Evolutionary conservation across 1,284 basidiomycete genomes (phyloP).

Genomic region (Leccinum fuscescens): DNA sequence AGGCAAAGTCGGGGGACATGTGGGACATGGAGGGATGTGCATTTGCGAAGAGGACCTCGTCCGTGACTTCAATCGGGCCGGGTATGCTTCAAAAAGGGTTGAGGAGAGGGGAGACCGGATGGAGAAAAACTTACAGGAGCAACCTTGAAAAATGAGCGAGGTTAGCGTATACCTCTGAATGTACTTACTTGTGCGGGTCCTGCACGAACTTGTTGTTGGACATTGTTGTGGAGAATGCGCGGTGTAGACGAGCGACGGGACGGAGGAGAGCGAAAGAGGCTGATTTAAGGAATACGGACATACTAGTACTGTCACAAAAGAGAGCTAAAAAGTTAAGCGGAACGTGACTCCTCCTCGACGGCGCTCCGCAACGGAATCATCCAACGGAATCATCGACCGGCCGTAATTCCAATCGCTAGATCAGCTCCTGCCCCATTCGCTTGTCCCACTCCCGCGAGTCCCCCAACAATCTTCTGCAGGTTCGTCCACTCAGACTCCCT

Average conservation of each 20-base stretch:
- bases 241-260: not conserved
- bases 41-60: slow-evolving; percentile 82
- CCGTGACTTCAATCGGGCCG: slow-evolving; percentile 79
- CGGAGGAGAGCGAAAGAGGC: not conserved
- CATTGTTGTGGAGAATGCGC: not conserved
- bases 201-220: slow-evolving; percentile 25
- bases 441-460: slow-evolving; percentile 56
- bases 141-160: slow-evolving; percentile 41
- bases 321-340: not conserved
- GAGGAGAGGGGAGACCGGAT: not conserved
- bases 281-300: not conserved
- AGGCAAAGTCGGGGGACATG: slow-evolving; percentile 87
- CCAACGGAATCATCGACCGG: slow-evolving; percentile 43
- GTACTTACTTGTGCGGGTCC: slow-evolving; percentile 61
- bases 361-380: slow-evolving; percentile 29
- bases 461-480: slow-evolving; percentile 77
- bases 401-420: slow-evolving; percentile 42
- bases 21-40: slow-evolving; percentile 89
- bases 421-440: slow-evolving; percentile 49
- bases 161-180: too few species aligned
- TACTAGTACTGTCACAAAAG: not conserved
- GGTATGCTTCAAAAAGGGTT: slow-evolving; percentile 55
- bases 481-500: slow-evolving; percentile 88
- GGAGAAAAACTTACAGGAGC: slow-evolving; percentile 51
- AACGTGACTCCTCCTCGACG: not conserved